Evolutionary conservation across 2,329 filamentous ascomycete genomes (phyloP).

Genomic region (Zymoseptoria crescenta): DNA sequence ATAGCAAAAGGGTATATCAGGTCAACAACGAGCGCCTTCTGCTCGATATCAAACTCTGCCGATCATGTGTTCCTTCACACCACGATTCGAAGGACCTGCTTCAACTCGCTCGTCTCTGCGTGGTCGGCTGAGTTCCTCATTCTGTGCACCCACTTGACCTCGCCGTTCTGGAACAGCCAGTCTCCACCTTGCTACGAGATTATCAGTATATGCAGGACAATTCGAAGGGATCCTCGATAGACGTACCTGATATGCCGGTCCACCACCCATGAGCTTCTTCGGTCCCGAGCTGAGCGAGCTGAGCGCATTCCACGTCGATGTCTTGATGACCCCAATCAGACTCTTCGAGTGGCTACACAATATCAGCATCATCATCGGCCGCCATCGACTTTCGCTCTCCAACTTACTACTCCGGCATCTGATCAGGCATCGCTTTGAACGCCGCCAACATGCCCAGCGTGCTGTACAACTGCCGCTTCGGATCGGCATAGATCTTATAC

Average conservation of each 20-base stretch:
- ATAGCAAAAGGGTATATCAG: not conserved
- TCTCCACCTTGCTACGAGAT: constrained; percentile 32
- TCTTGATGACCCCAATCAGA: constrained; percentile 14
- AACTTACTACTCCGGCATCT: constrained; percentile 21
- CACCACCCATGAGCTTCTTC: constrained; percentile 17
- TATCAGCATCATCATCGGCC: not conserved
- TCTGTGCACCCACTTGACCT: constrained; percentile 28
- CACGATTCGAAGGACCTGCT: constrained; percentile 26
- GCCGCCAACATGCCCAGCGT: constrained; percentile 26
- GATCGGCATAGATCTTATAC: constrained; percentile 29
- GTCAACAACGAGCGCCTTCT: not conserved
- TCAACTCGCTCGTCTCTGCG: constrained; percentile 27
- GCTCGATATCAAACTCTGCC: not conserved
- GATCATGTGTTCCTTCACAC: not conserved
- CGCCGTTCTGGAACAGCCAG: constrained; percentile 29
- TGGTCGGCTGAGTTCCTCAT: constrained; percentile 32
- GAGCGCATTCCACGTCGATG: constrained; percentile 18
- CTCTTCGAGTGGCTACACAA: constrained; percentile 9
- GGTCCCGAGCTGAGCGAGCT: constrained; percentile 14
- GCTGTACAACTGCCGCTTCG: constrained; percentile 23
- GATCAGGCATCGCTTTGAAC: constrained; percentile 16
- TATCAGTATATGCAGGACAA: not conserved
- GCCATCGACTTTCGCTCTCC: not conserved
- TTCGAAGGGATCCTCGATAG: not conserved
- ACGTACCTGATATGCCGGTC: constrained; percentile 10